Evolutionary conservation across 2,329 filamentous ascomycete species (phyloP), one percentile per base, ranked within the genome.

Genomic region (Paecilomyces sp.): DNA sequence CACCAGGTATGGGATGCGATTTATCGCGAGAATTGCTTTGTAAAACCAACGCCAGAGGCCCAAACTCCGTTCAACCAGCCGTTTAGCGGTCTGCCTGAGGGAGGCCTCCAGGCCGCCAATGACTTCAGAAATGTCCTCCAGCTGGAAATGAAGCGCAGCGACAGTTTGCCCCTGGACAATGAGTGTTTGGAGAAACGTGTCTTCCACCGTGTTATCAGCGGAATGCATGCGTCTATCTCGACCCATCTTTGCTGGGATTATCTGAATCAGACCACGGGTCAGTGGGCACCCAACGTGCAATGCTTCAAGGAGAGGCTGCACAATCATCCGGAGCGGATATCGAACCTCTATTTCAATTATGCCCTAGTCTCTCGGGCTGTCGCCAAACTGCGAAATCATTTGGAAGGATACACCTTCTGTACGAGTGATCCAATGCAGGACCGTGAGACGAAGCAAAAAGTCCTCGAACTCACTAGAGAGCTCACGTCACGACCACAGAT

Each of bases 291-390:
- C 25, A 99, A 99, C 69, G 75, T 96, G 58, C 81, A 87, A 63
- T 99, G 94, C 81, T 99, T 96, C 82, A 86, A 90, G 71, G 80
- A 87, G 34, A 87, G 94, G n/a, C 83, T 99, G 15, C 90, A 96
- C 74, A 81, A 83, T 24, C 86, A 90, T 72, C 91, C 93, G 0
- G 94, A 99, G 66, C 89, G 93, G 62, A 90, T 99, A 70, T 94
- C 92, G 66, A 99, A 99, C 75, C 83, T 99, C 56, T 99, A 99
- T 80, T 99, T 99, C 81, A 97, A 99, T 83, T 99, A 96, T 71
- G 94, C 94, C 0, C 83, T 99, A n/a, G 83, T 99, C 50, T 89
- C 93, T 28, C 89, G 94, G 56, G 94, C 94, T 12, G 85, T 97
- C 50, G 89, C 91, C 57, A 99, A 99, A 77, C 84, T 97, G 8